phyloP scores from a whole-genome alignment of 148 eudicot species.

The Bassia scoparia region DNA sequence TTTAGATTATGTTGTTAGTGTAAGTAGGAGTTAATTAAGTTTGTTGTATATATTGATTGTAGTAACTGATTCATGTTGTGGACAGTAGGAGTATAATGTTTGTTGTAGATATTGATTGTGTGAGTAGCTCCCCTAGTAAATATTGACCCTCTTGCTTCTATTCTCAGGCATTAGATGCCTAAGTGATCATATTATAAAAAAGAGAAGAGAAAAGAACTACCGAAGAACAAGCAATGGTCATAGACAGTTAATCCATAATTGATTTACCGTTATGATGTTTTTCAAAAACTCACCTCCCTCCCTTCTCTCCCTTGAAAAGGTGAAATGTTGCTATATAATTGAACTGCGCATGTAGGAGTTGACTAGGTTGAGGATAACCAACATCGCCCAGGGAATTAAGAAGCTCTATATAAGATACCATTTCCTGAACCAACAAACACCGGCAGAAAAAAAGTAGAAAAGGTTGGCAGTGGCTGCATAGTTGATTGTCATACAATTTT shows the following conservation, averaged over 20 bases:
- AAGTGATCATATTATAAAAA: slow-evolving; percentile 92
- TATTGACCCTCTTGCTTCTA: neutral
- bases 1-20: too few relatives aligned
- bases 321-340: slow-evolving; percentile 5
- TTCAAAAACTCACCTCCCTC: too few relatives aligned
- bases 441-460: slow-evolving; percentile 41
- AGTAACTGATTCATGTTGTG: neutral
- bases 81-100: neutral
- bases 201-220: slow-evolving; percentile 94
- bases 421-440: slow-evolving; percentile 33
- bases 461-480: slow-evolving; percentile 48
- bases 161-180: slow-evolving; percentile 87
- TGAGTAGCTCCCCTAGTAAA: neutral
- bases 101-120: too few relatives aligned
- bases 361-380: slow-evolving; percentile 83
- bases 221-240: slow-evolving; percentile 89
- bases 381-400: slow-evolving; percentile 80
- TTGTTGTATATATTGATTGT: too few relatives aligned
- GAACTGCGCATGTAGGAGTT: slow-evolving; percentile 60
- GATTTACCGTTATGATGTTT: too few relatives aligned
- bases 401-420: slow-evolving; percentile 49
- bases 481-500: neutral
- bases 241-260: slow-evolving; percentile 70
- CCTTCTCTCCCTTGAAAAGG: neutral
- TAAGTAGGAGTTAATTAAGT: too few relatives aligned